Evolutionary conservation across 2,329 filamentous ascomycete genomes (phyloP).

Genomic region (Paecilomyces variotii): DNA sequence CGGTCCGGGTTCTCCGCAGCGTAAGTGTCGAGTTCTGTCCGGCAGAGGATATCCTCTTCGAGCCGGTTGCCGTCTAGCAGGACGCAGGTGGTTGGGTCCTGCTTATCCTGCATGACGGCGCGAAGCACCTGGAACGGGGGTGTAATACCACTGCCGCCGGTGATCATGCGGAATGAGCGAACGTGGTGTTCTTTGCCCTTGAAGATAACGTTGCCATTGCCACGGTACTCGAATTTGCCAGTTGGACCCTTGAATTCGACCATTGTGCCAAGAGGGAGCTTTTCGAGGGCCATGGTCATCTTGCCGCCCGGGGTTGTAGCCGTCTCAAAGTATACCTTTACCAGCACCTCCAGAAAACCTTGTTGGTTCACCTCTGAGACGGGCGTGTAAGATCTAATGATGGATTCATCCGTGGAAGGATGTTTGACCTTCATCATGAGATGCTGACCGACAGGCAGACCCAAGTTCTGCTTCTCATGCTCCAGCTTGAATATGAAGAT

Average conservation of each 20-base stretch:
- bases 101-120: conserved; percentile 58
- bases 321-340: conserved; percentile 72
- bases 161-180: conserved; percentile 73
- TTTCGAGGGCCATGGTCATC: conserved; percentile 74
- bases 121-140: conserved; percentile 79
- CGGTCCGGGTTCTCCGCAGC: conserved; percentile 42
- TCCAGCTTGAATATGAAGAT: conserved; percentile 77
- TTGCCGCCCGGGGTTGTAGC: conserved; percentile 56
- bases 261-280: conserved; percentile 60
- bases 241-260: conserved; percentile 85
- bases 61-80: conserved; percentile 71
- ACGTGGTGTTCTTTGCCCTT: conserved; percentile 51
- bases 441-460: conserved; percentile 78
- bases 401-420: conserved; percentile 57
- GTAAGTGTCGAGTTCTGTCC: conserved; percentile 61
- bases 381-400: conserved; percentile 83
- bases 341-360: conserved; percentile 64
- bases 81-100: conserved; percentile 60
- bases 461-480: conserved; percentile 60
- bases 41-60: conserved; percentile 76
- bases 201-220: conserved; percentile 56
- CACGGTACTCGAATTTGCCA: conserved; percentile 75
- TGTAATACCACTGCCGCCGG: conserved; percentile 84
- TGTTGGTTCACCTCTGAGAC: conserved; percentile 56
- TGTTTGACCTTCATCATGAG: conserved; percentile 75